phyloP scores from a whole-genome alignment of 768 basidiomycete genomes.

The Lactarius deliciosus region DNA sequence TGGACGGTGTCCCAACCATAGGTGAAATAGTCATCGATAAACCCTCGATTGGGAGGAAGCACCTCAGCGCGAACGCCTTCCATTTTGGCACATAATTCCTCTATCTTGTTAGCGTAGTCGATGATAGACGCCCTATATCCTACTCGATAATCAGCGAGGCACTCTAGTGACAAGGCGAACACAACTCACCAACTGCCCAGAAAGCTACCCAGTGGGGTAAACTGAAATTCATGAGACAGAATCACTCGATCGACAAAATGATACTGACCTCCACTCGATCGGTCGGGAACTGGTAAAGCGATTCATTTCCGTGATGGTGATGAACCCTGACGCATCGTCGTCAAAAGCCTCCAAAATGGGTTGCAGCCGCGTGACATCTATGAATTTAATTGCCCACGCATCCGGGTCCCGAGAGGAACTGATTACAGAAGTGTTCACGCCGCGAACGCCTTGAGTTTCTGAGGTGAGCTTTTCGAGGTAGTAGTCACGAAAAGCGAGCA shows the following conservation, averaged over 20 bases:
- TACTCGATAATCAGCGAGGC: background rate
- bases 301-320: conserved; percentile 38
- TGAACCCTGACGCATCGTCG: conserved; percentile 38
- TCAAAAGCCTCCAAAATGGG: conserved; percentile 38
- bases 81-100: conserved; percentile 20
- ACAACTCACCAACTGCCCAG: conserved; percentile 32
- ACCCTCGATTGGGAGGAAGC: conserved; percentile 14
- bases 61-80: conserved; percentile 16
- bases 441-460: background rate
- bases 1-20: conserved; percentile 1
- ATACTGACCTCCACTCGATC: conserved; percentile 32
- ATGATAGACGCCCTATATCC: conserved; percentile 24
- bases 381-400: conserved; percentile 33
- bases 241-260: background rate
- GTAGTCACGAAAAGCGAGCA: conserved; percentile 37
- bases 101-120: conserved; percentile 24
- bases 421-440: background rate
- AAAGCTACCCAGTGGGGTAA: conserved; percentile 37
- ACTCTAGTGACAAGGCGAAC: background rate
- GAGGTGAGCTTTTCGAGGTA: conserved; percentile 31
- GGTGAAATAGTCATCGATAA: conserved; percentile 1
- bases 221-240: conserved; percentile 16
- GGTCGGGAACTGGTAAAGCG: conserved; percentile 34
- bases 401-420: conserved; percentile 18
- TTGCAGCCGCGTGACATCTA: conserved; percentile 31